Conservation (phyloP, 352 stramenopile genomes). For the Pythium insidiosum region DNA sequence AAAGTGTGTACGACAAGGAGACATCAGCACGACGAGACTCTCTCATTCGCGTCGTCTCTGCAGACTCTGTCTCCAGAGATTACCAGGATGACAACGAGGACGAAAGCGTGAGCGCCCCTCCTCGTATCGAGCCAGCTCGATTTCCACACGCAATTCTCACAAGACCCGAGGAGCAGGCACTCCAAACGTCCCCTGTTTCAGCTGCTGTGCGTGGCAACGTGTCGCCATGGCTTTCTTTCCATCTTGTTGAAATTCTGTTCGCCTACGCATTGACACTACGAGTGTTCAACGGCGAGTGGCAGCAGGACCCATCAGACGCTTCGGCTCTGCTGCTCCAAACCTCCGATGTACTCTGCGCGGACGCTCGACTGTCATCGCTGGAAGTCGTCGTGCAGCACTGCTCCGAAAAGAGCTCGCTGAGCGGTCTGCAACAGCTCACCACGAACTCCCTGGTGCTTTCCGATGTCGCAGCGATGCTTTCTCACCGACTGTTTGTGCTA, state of each 20-base stretch:
- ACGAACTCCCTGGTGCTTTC: conserved; percentile 27
- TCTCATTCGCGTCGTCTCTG: conserved; percentile 46
- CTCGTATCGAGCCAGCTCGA: no score
- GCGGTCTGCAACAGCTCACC: conserved; percentile 1
- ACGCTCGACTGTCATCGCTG: conserved; percentile 37
- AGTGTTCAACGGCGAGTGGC: conserved; percentile 72
- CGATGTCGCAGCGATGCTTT: conserved; percentile 34
- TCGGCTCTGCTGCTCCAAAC: conserved; percentile 32
- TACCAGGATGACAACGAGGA: conserved; percentile 8
- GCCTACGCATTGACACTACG: conserved; percentile 64
- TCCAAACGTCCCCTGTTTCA: conserved; percentile 27
- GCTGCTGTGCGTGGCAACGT: conserved; percentile 23
- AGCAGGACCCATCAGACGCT: conserved; percentile 43
- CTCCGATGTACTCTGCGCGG: conserved; percentile 34
- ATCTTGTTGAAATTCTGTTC: conserved; percentile 65
- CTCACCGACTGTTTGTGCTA: conserved; percentile 38
- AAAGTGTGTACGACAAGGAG: conserved; percentile 39
- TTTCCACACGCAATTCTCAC: no score
- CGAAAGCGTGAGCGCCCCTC: no score
- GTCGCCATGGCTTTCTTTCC: conserved; percentile 36
- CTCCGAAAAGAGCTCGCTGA: conserved; percentile 5
- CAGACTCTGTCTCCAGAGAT: conserved; percentile 1
- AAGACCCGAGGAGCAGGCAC: no score
- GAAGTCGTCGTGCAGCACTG: conserved; percentile 32
- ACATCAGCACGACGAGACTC: conserved; percentile 26